These are phyloP conservation scores for Pseudoturritis turrita DNA, from an alignment of 345 rosid species.

Conservation along the genomic window DNA sequence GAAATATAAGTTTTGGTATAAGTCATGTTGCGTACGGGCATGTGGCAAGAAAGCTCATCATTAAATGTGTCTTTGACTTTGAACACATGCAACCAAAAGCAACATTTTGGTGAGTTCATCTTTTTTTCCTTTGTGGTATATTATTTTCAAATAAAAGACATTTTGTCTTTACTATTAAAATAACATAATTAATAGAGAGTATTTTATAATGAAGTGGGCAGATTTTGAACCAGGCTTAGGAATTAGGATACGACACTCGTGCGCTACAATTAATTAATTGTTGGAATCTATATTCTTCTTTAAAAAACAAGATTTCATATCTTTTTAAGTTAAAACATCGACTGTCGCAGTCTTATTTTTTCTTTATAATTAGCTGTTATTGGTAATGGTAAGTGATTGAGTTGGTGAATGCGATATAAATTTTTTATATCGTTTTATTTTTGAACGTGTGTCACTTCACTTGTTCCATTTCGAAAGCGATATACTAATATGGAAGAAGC, in stretches of 20 bases:
- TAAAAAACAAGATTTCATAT: background rate
- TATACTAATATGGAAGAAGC: background rate
- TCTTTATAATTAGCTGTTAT: background rate
- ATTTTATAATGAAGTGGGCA: background rate
- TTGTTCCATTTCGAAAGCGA: background rate
- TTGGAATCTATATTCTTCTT: background rate
- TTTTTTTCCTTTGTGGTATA: background rate
- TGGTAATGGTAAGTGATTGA: background rate
- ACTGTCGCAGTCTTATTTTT: background rate
- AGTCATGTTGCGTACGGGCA: background rate
- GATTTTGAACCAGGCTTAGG: conserved; percentile 6
- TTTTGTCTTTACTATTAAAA: background rate
- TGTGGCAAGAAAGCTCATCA: conserved; percentile 8
- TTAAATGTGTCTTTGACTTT: conserved; percentile 25
- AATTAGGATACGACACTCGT: conserved; percentile 24
- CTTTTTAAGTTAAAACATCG: background rate
- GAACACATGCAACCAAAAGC: conserved; percentile 4
- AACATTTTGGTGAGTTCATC: background rate
- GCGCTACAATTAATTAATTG: background rate
- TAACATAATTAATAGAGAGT: background rate
- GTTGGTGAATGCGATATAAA: background rate
- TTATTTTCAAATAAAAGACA: background rate
- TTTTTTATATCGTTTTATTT: background rate
- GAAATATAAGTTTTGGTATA: background rate
- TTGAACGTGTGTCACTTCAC: background rate